Base-by-base conservation (phyloP, 2,329 filamentous ascomycete genomes). In the Teratosphaeriaceae sp. region DNA sequence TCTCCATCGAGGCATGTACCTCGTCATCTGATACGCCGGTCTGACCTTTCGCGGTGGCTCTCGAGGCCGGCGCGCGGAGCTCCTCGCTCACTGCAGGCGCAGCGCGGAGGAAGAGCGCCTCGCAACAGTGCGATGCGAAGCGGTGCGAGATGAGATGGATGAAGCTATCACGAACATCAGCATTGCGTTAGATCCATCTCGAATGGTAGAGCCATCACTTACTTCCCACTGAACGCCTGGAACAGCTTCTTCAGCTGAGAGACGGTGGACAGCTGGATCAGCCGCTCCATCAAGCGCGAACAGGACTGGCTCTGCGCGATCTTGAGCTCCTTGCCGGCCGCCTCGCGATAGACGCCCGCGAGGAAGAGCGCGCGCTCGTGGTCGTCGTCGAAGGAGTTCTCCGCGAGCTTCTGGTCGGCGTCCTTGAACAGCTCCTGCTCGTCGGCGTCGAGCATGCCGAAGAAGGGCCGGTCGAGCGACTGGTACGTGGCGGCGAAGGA, bases 81-180 rank as follows among this genome's bases (percentile, higher is more conserved):
- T 95, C 89, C 48, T 82, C 72, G 12, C 84, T 84, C 27, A 95
- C 85, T 9, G 84, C 69, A 1, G 85, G 83, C 0, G 89, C 89
- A 1, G 86, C 84, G 51, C 85, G 80, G 38, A 89, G 72, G 64
- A 98, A 97, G 23, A 98, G 75, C 20, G 87, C 87, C 68, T 98
- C 92, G 63, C 89, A 96, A 67, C 90, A 97, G 70, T 98, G 92
- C 47, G 89, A 94, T 4, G 92, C 92, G 59, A 98, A 98, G 15
- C 92, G 84, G 67, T 98, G 92, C 62, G 94, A 89, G 40, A 96
- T 82, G 21, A 98, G 76, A 56, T 89, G 84, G 45, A 90, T 71
- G 65, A 97, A 94, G 65, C 74, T 77, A 54, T 37, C 27, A 18
- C 3, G 6, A 11, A 15, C n/a, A 20, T 50, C 24, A 21, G 40